A percentile compares a stretch with the other conserved stretches of the same genome.
Conservation (phyloP, 805 yeast species). For the Wickerhamiella australiensis region DNA sequence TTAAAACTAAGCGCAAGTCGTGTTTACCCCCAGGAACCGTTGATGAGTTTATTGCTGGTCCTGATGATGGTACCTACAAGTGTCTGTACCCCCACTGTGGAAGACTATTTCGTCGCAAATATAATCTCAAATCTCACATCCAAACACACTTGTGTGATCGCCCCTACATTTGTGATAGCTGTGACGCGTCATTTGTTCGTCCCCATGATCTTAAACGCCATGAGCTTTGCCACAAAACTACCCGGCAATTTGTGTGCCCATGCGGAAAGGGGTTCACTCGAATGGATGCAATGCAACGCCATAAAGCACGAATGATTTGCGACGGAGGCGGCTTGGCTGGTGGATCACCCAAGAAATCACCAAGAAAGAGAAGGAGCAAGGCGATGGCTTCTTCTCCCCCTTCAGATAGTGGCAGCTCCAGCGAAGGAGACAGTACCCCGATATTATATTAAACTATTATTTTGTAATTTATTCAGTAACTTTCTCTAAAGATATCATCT, state of each 20-base stretch:
- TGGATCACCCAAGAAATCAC: slow-evolving; percentile 22
- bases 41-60: slow-evolving; percentile 72
- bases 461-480: slow-evolving; percentile 7
- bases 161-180: slow-evolving; percentile 68
- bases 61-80: slow-evolving; percentile 58
- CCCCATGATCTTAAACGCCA: slow-evolving; percentile 92
- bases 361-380: neutral
- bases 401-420: neutral
- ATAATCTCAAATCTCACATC: slow-evolving; percentile 87
- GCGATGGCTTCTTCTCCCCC: slow-evolving; percentile 2
- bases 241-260: slow-evolving; percentile 55
- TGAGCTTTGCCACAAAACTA: slow-evolving; percentile 69
- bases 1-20: slow-evolving; percentile 35
- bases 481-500: neutral
- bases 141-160: slow-evolving; percentile 93
- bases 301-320: slow-evolving; percentile 68
- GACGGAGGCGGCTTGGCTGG: slow-evolving; percentile 51
- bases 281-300: slow-evolving; percentile 77
- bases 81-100: slow-evolving; percentile 73
- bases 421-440: neutral
- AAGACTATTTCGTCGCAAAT: slow-evolving; percentile 73
- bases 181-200: slow-evolving; percentile 81
- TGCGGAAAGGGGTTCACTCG: slow-evolving; percentile 93
- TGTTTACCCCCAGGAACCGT: slow-evolving; percentile 81
- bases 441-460: neutral